Conservation (phyloP, 192 early-diverging fungal species). For the Backusella psychrophila region DNA sequence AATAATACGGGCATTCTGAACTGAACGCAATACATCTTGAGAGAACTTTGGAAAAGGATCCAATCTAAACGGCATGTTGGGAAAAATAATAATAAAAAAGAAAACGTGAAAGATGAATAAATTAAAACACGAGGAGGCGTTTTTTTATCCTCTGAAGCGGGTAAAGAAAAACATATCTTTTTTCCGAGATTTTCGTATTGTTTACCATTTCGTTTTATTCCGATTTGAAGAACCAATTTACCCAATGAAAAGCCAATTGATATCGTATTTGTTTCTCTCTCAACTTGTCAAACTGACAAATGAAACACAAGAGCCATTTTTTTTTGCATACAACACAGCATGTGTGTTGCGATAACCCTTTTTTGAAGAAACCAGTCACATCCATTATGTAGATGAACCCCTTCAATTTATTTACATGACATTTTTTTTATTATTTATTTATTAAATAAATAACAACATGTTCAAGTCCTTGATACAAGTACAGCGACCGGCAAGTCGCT, state of each 20-base stretch:
- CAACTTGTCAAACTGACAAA: too few species aligned
- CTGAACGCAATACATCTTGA: background rate
- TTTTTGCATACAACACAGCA: too few species aligned
- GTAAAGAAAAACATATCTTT: background rate
- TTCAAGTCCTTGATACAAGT: background rate
- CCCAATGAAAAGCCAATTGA: too few species aligned
- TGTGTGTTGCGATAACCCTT: too few species aligned
- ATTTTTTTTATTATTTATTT: background rate
- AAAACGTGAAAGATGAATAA: background rate
- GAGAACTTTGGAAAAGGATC: constrained; percentile 19
- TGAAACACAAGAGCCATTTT: too few species aligned
- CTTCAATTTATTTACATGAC: background rate
- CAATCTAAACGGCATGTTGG: background rate
- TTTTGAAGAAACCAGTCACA: too few species aligned
- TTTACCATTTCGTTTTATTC: background rate
- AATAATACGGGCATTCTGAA: constrained; percentile 13
- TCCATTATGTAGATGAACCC: too few species aligned
- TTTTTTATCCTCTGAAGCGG: background rate
- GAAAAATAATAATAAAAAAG: background rate
- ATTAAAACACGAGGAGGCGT: background rate
- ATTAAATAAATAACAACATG: background rate
- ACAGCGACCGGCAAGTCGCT: background rate
- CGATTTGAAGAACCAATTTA: too few species aligned
- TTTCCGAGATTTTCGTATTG: background rate
- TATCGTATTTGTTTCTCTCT: too few species aligned